Evolutionary conservation across 441 rosid genomes (phyloP).

Genomic region (Syzygium syzygioides): DNA sequence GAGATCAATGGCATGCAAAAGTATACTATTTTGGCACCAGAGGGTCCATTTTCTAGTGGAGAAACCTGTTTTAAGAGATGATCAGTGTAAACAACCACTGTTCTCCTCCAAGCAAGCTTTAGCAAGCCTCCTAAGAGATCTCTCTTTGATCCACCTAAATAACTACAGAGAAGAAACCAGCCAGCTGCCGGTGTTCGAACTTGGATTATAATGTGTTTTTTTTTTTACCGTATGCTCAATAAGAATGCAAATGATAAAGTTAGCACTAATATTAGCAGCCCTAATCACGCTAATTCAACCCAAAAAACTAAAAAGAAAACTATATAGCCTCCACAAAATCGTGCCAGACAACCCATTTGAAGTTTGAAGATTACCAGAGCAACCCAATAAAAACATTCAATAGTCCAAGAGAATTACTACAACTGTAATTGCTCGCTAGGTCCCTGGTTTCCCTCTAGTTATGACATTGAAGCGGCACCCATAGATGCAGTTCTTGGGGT

Average conservation of each 20-base stretch:
- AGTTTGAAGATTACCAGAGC: background rate
- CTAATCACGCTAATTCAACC: background rate
- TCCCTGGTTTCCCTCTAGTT: background rate
- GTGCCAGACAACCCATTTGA: background rate
- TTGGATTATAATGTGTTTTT: background rate
- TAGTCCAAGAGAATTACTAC: background rate
- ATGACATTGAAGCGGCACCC: background rate
- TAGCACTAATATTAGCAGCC: background rate
- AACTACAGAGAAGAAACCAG: conserved; percentile 12
- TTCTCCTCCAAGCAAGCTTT: conserved; percentile 94
- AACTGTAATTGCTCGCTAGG: background rate
- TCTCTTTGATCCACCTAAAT: conserved; percentile 82
- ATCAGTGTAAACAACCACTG: conserved; percentile 71
- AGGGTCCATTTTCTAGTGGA: background rate
- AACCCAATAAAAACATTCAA: background rate
- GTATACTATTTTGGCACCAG: background rate
- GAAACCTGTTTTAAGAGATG: conserved; percentile 79
- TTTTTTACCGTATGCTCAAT: background rate
- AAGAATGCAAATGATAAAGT: background rate
- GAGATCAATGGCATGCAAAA: background rate
- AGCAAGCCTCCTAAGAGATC: conserved; percentile 87
- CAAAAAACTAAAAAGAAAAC: background rate
- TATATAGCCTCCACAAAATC: background rate
- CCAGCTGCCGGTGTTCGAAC: background rate
- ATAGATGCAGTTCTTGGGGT: background rate